Evolutionary conservation across 352 stramenopile species (phyloP).

Genomic region (Phytophthora fragariae): DNA sequence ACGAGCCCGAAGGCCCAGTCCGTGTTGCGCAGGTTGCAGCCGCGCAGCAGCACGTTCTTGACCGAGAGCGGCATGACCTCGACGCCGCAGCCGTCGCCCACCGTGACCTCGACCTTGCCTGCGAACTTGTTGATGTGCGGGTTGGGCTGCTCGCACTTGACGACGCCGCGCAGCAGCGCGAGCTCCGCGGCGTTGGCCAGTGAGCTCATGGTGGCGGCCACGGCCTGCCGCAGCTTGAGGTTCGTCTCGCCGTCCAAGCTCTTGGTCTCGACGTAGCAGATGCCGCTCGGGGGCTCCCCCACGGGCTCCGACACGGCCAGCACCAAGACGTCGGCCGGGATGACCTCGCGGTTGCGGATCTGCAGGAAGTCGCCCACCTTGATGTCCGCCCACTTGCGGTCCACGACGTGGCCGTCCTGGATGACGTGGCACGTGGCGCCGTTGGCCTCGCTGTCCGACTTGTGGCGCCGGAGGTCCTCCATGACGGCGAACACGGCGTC

Average conservation of each 20-base stretch:
- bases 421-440: slow-evolving; percentile 74
- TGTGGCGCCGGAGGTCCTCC: slow-evolving; percentile 84
- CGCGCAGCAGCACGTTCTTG: slow-evolving; percentile 92
- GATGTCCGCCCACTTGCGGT: slow-evolving; percentile 80
- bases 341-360: slow-evolving; percentile 83
- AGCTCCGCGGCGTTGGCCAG: slow-evolving; percentile 63
- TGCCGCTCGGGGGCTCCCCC: slow-evolving; percentile 70
- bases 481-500: slow-evolving; percentile 91
- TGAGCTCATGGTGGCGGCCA: slow-evolving; percentile 72
- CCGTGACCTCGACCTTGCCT: slow-evolving; percentile 79
- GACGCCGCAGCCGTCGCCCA: slow-evolving; percentile 67
- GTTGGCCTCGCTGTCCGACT: slow-evolving; percentile 87
- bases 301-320: slow-evolving; percentile 79
- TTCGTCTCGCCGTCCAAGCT: slow-evolving; percentile 94
- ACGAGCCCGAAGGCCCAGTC: slow-evolving; percentile 89
- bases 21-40: slow-evolving; percentile 90
- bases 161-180: slow-evolving; percentile 59
- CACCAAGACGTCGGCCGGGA: slow-evolving; percentile 88
- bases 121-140: slow-evolving; percentile 91
- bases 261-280: slow-evolving; percentile 93
- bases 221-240: slow-evolving; percentile 88
- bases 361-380: slow-evolving; percentile 89
- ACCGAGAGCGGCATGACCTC: slow-evolving; percentile 82
- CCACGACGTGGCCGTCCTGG: slow-evolving; percentile 73
- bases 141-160: slow-evolving; percentile 85